A percentile compares a stretch with the other conserved stretches of the same genome.
These are phyloP conservation scores for Elasticomyces elasticus DNA, from an alignment of 495 filamentous ascomycete species.

Conservation along the genomic window DNA sequence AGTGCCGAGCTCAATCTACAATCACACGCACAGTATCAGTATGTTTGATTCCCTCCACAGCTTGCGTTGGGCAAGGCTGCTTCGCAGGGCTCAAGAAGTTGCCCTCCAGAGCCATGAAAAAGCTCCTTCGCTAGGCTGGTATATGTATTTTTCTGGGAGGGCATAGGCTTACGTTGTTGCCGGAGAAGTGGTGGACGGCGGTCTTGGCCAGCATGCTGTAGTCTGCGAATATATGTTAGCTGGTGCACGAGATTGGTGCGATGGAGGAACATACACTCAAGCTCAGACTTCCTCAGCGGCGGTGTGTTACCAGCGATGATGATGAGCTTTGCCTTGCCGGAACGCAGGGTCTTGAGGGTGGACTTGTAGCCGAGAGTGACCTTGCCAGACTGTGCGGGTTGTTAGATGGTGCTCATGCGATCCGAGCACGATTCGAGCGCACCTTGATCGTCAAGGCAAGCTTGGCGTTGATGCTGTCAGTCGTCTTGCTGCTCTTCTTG, in stretches of 20 bases:
- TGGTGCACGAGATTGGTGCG: neutral
- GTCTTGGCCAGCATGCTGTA: slow-evolving; percentile 91
- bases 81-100: slow-evolving; percentile 56
- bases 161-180: slow-evolving; percentile 82
- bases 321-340: slow-evolving; percentile 65
- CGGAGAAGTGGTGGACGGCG: slow-evolving; percentile 88
- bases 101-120: slow-evolving; percentile 26
- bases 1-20: slow-evolving; percentile 90
- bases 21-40: slow-evolving; percentile 29
- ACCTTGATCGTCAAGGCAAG: slow-evolving; percentile 90
- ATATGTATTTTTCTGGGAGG: neutral
- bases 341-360: slow-evolving; percentile 89
- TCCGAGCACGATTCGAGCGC: slow-evolving; percentile 20
- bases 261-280: slow-evolving; percentile 48
- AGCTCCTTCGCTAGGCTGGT: slow-evolving; percentile 23
- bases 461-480: slow-evolving; percentile 82
- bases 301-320: slow-evolving; percentile 89
- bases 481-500: slow-evolving; percentile 89
- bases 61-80: slow-evolving; percentile 46
- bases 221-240: slow-evolving; percentile 49
- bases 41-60: slow-evolving; percentile 74
- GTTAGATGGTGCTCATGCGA: slow-evolving; percentile 5
- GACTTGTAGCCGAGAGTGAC: slow-evolving; percentile 90
- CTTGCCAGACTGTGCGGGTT: slow-evolving; percentile 28
- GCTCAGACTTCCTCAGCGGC: slow-evolving; percentile 87